Evolutionary conservation across 2,329 filamentous ascomycete genomes (phyloP).

Genomic region (Monilinia laxa): DNA sequence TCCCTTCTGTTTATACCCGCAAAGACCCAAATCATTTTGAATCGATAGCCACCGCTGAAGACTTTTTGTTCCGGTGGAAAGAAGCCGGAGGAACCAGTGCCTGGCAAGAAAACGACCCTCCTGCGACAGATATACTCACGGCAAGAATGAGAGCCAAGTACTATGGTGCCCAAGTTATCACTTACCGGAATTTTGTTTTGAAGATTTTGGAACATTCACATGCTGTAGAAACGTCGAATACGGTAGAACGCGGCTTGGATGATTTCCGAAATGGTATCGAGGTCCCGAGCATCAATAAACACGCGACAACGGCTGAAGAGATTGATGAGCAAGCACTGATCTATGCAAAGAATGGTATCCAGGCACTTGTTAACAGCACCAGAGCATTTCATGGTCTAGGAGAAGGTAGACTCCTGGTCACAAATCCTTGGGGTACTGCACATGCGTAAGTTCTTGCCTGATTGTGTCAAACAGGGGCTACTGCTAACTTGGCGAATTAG

Average conservation of each 20-base stretch:
- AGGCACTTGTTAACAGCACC: constrained; percentile 80
- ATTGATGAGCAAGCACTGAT: constrained; percentile 50
- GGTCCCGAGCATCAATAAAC: constrained; percentile 43
- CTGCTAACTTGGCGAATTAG: constrained; percentile 48
- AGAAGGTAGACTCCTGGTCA: constrained; percentile 72
- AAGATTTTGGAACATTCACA: constrained; percentile 50
- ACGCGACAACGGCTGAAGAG: constrained; percentile 40
- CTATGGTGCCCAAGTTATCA: constrained; percentile 88
- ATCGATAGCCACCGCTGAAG: constrained; percentile 49
- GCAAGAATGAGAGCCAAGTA: constrained; percentile 90
- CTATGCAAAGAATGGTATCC: constrained; percentile 52
- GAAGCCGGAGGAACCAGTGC: constrained; percentile 39
- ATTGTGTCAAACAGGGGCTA: constrained; percentile 9
- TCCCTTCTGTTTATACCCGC: constrained; percentile 27
- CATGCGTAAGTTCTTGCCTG: constrained; percentile 72
- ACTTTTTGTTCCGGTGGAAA: constrained; percentile 14
- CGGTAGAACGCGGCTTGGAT: constrained; percentile 28
- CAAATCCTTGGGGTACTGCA: constrained; percentile 93
- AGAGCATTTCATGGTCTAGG: constrained; percentile 69
- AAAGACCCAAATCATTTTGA: constrained; percentile 42
- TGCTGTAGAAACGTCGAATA: constrained; percentile 25
- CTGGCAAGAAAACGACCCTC: constrained; percentile 61
- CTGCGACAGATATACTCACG: constrained; percentile 72
- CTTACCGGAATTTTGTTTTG: constrained; percentile 73
- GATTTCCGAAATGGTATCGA: constrained; percentile 33